phyloP scores from a whole-genome alignment of 192 early-diverging fungal genomes.

The Entomortierella parvispora region DNA sequence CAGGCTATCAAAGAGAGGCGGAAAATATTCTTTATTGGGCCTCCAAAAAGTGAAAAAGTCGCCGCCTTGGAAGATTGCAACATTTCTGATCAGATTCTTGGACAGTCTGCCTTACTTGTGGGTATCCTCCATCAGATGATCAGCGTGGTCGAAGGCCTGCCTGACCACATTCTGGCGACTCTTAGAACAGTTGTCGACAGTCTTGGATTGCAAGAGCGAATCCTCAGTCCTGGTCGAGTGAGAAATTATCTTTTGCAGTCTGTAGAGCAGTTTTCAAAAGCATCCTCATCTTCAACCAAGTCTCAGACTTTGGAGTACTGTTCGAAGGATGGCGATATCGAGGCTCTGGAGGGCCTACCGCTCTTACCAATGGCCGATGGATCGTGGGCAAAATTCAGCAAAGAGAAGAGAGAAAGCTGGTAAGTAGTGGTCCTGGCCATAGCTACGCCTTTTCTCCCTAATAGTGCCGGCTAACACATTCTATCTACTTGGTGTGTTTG shows the following conservation, averaged over 20 bases:
- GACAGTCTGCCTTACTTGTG: conserved; percentile 5
- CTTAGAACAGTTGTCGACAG: background rate
- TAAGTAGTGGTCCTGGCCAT: background rate
- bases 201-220: conserved; percentile 1
- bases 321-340: conserved; percentile 7
- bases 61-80: background rate
- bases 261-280: background rate
- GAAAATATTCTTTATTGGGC: conserved; percentile 12
- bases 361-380: conserved; percentile 18
- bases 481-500: no score
- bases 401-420: background rate
- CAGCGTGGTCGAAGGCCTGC: conserved; percentile 9
- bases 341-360: conserved; percentile 28
- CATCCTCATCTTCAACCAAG: background rate
- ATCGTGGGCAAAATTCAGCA: conserved; percentile 21
- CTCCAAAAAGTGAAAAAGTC: background rate
- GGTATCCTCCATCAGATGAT: conserved; percentile 1
- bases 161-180: background rate
- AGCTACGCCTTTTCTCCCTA: background rate
- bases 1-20: background rate
- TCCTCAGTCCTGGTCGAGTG: conserved; percentile 16
- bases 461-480: no score
- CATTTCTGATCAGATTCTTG: conserved; percentile 15
- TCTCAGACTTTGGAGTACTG: conserved; percentile 22
- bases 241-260: conserved; percentile 2